Base-by-base conservation (phyloP, 129 eudicot species). In the Calendula officinalis region DNA sequence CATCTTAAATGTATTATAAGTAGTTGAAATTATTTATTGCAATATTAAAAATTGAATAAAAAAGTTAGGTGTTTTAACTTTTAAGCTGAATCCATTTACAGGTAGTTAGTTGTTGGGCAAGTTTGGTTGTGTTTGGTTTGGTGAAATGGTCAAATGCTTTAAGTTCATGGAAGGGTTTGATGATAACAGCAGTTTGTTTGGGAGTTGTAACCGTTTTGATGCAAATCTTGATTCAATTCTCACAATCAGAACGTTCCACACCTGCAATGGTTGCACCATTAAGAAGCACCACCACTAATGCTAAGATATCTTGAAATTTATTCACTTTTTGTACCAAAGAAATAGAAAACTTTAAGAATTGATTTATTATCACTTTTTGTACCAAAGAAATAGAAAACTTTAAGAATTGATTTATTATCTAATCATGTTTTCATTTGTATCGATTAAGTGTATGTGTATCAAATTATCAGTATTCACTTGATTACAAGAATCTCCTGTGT, bases 221-320 rank as follows among this genome's bases (percentile, higher is more conserved):
- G 98, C 98, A 92, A 40, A 69, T 83, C 45, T 79, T 88, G 77
- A 92, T 92, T 56, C 84, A 75, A 8, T 88, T 79, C 71, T 83
- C 96, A 14, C 90, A 88, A 66, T 74, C 98, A 0, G 98, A 92
- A 32, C 88, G 83, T 35, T 92, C 98, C 12, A 83, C 87, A n/a
- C 88, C 95, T 22, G 81, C 96, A 48, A 85, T 80, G 56, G 86
- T 78, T 42, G 82, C 66, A 42, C 85, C 85, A 8, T 64, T 73
- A 8, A 80, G 70, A 8, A 80, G 70, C 64, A 56, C 76, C 17
- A 79, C 30, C 38, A 68, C 35, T 46, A 71, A 35, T 6, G 77
- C 30, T 22, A 22, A 22, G 30, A 22, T 22, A 22, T 22, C 30
- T 22, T 22, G 30, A 22, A 22, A 34, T 39, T 50, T 60, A 2